Evolutionary conservation across 2,329 filamentous ascomycete species (phyloP), one percentile per base, ranked within the genome.

Genomic region (Calonectria multiphialidica): DNA sequence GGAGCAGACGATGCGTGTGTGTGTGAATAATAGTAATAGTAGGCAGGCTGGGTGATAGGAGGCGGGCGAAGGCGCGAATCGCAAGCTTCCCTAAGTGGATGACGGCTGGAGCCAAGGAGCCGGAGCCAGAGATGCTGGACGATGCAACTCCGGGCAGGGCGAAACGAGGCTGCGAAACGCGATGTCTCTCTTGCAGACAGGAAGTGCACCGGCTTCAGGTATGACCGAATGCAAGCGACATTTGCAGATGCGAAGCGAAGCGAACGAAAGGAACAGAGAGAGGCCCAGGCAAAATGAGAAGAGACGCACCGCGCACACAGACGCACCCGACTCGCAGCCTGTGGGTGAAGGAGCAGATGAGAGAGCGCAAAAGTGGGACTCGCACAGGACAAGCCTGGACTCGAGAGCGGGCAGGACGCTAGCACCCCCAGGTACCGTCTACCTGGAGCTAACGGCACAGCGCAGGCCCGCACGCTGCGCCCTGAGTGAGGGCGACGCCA

Each of bases 381-480:
- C 40, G 50, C 44, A 65, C n/a, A 64, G 21, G 61, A 16, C 45
- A 37, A 49, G 47, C 25, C 66, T 49, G 33, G 53, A 59, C 35
- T 62, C 40, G 16, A 44, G 25, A 44, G 57, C 57, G 23, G 21
- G 57, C 57, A 62, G 21, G 30, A 16, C 65, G 23, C 35, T 53
- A 62, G 66, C 57, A 62, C n/a, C 44, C 47, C 42, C 35, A 63
- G 66, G 66, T 68, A 68, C 57, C 66, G 45, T 63, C 37, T 62
- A 68, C 66, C 44, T 68, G 66, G 66, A 44, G 37, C 66, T 68
- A 68, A 68, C 66, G 66, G 57, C 45, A 50, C 33, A 30, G 25
- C n/a, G 55, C 65, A 40, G 40, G 57, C 50, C 62, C 66, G 59
- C 64, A 25, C 25, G 50, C 64, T 45, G 63, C 63, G 35, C 49